Percentiles rank a stretch among this genome's conserved stretches.
Evolutionary conservation across 352 stramenopile species (phyloP).

Genomic region (Globisporangium polare): DNA sequence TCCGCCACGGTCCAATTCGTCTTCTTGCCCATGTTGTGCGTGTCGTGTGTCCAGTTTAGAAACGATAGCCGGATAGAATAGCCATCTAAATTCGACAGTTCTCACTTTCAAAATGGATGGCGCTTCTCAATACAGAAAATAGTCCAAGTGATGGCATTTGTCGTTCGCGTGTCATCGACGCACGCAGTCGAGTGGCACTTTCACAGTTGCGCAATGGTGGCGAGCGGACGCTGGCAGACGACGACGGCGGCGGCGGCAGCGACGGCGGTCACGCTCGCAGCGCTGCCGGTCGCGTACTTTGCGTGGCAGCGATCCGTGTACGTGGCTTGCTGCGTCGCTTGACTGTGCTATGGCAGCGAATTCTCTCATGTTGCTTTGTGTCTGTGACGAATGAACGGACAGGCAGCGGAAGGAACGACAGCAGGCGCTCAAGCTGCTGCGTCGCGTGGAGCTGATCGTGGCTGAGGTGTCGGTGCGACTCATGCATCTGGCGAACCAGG

Average conservation of each 20-base stretch:
- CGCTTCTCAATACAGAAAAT: not conserved
- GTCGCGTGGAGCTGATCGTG: conserved; percentile 70
- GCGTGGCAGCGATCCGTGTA: conserved; percentile 34
- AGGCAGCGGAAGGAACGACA: conserved; percentile 35
- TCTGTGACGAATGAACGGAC: not conserved
- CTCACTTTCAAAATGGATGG: not conserved
- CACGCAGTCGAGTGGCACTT: not conserved
- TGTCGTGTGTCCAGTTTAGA: conserved; percentile 27
- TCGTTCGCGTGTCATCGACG: not conserved
- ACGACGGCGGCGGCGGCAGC: conserved; percentile 9
- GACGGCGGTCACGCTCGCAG: conserved; percentile 20
- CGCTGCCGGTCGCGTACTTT: conserved; percentile 38
- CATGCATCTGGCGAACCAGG: conserved; percentile 59
- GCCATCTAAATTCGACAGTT: not conserved
- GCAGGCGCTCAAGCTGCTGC: conserved; percentile 60
- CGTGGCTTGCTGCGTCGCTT: conserved; percentile 4
- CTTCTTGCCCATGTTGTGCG: conserved; percentile 68
- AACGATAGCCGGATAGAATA: conserved; percentile 22
- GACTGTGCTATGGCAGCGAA: not conserved
- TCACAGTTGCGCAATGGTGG: conserved; percentile 4
- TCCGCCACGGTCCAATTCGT: conserved; percentile 66
- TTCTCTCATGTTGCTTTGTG: not conserved
- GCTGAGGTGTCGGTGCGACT: conserved; percentile 60
- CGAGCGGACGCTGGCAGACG: conserved; percentile 18
- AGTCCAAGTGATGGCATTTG: not conserved